These are phyloP conservation scores for Magnaporthales sp. DNA, from an alignment of 2,329 filamentous ascomycete species.

Conservation along the genomic window DNA sequence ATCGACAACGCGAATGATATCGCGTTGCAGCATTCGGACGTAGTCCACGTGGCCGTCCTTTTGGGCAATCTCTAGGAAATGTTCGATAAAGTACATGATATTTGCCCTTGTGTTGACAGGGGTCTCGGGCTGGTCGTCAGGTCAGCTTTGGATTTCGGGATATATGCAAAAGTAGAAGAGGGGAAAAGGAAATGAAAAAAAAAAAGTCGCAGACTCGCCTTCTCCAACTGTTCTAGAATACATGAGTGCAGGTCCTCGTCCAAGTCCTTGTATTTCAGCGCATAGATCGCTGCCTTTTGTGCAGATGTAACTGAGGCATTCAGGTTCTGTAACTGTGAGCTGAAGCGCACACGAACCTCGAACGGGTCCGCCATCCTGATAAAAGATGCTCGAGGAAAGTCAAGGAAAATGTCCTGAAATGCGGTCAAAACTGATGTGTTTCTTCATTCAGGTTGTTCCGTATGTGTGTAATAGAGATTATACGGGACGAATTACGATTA, in stretches of 20 bases:
- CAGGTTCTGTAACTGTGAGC: slow-evolving; percentile 76
- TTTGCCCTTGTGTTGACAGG: slow-evolving; percentile 97
- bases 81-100: slow-evolving; percentile 98
- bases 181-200: slow-evolving; percentile 3
- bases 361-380: slow-evolving; percentile 68
- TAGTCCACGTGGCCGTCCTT: slow-evolving; percentile 73
- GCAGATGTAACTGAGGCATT: slow-evolving; percentile 84
- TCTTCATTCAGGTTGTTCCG: background rate
- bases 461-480: background rate
- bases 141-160: slow-evolving; percentile 7
- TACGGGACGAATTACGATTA: background rate
- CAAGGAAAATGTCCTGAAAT: background rate
- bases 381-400: background rate
- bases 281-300: slow-evolving; percentile 90
- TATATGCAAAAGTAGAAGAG: background rate
- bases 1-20: slow-evolving; percentile 86
- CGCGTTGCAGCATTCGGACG: slow-evolving; percentile 87
- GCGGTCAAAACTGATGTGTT: background rate
- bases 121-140: slow-evolving; percentile 41
- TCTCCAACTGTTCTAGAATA: slow-evolving; percentile 90
- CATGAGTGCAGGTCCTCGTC: slow-evolving; percentile 96
- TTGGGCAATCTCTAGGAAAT: slow-evolving; percentile 78
- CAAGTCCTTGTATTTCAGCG: slow-evolving; percentile 86
- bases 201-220: slow-evolving; percentile 36
- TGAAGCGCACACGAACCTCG: slow-evolving; percentile 97